A percentile compares a stretch with the other conserved stretches of the same genome.
Conservation (phyloP, 2,329 filamentous ascomycete species). For the Ophiostoma angusticollis region DNA sequence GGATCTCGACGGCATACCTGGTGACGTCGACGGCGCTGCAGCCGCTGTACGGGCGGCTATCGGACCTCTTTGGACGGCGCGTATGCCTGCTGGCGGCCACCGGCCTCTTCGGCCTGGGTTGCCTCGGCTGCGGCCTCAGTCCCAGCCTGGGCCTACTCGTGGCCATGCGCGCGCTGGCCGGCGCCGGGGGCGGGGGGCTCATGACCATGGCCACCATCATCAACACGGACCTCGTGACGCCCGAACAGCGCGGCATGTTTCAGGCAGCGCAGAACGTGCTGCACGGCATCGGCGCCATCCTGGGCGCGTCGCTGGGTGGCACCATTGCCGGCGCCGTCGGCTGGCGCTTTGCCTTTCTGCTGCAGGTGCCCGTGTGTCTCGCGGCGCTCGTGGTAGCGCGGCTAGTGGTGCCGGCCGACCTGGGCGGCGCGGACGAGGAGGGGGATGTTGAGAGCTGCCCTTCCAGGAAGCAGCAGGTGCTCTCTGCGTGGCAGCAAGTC, state of each 20-base stretch:
- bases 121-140: slow-evolving; percentile 41
- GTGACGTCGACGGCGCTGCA: slow-evolving; percentile 64
- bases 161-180: slow-evolving; percentile 31
- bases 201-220: slow-evolving; percentile 57
- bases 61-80: slow-evolving; percentile 53
- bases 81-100: slow-evolving; percentile 48
- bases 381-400: slow-evolving; percentile 29
- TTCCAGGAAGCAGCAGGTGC: slow-evolving; percentile 14
- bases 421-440: slow-evolving; percentile 10
- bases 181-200: slow-evolving; percentile 59
- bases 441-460: slow-evolving; percentile 8
- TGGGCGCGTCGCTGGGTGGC: slow-evolving; percentile 59
- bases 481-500: slow-evolving; percentile 37
- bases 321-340: slow-evolving; percentile 51
- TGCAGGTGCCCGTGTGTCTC: slow-evolving; percentile 47
- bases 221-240: slow-evolving; percentile 56
- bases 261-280: slow-evolving; percentile 63
- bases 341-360: slow-evolving; percentile 55
- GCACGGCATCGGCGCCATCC: slow-evolving; percentile 53
- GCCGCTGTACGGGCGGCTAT: slow-evolving; percentile 43
- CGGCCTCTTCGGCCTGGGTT: slow-evolving; percentile 21
- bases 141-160: slow-evolving; percentile 40
- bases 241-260: slow-evolving; percentile 59
- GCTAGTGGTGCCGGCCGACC: slow-evolving; percentile 2
- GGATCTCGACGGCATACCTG: slow-evolving; percentile 51